Base-by-base conservation (phyloP, 495 filamentous ascomycete species). In the Entonaema liquescens region DNA sequence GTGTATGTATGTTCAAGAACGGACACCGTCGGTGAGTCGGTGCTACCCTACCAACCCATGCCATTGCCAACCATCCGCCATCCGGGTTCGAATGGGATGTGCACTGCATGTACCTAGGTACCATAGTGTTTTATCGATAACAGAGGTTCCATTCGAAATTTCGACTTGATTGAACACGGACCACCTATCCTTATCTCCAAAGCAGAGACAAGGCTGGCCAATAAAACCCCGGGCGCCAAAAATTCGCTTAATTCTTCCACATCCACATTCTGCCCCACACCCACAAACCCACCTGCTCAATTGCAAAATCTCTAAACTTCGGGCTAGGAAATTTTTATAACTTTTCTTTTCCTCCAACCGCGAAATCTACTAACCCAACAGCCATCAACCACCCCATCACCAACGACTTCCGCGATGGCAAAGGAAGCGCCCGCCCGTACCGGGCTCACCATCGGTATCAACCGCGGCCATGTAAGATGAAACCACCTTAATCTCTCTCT, bases 401-500 rank as follows among this genome's bases (percentile, higher is more conserved):
- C 70, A 49, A 58, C 53, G 47, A 47, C 62, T 33, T 42, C 74
- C 60, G 76, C 70, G 50, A 81, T 82, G 79, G 78, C 77, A 56
- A 77, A 83, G 77, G 76, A 81, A 74, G 65, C 73, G 29, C 72
- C 76, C 63, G 88, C 89, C 82, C 88, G 89, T 79, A 87, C 85
- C 81, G 92, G 92, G 83, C 86, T 97, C 77, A 85, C 89, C 83
- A 84, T 89, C 79, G 94, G 94, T 79, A 80, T 93, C 78, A 97
- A 98, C 86, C 89, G 88, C 81, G 94, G 94, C 80, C 91, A 95
- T 84, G 93, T 95, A 93, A 74, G 71, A 74, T 74, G 68, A 74
- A 57, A 17, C 33, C 53, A 57, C 64, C 50, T 63, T 52, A 35
- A 44, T 55, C 49, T 31, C 29, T 49, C 42, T 44, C 47, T 52